Evolutionary conservation across 2,329 filamentous ascomycete genomes (phyloP).

Genomic region (Fusarium dimerum): DNA sequence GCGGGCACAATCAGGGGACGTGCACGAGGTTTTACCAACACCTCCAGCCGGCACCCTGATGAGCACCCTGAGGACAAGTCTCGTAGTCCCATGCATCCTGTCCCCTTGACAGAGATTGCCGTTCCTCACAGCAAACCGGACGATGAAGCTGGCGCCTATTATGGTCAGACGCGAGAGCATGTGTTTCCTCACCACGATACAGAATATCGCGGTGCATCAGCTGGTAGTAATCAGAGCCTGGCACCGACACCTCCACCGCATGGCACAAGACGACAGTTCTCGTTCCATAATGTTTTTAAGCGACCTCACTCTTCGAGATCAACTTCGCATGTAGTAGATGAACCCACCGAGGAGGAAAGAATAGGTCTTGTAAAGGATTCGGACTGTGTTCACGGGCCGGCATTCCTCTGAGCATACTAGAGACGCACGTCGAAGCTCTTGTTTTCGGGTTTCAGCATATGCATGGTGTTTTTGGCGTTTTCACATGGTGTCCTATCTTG

Average conservation of each 20-base stretch:
- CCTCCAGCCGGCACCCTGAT: constrained; percentile 34
- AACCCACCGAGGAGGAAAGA: constrained; percentile 77
- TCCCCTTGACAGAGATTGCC: constrained; percentile 63
- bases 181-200: constrained; percentile 49
- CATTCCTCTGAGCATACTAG: constrained; percentile 21
- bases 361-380: constrained; percentile 76
- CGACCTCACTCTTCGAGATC: constrained; percentile 35
- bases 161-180: constrained; percentile 42
- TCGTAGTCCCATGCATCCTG: constrained; percentile 60
- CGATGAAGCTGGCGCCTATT: constrained; percentile 45
- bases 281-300: constrained; percentile 82
- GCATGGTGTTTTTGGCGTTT: constrained; percentile 27
- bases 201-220: constrained; percentile 50
- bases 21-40: constrained; percentile 35
- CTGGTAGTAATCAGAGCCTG: constrained; percentile 41
- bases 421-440: constrained; percentile 3
- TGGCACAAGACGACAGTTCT: constrained; percentile 76
- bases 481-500: constrained; percentile 5
- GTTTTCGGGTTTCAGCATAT: constrained; percentile 19
- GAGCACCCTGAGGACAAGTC: constrained; percentile 43
- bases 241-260: constrained; percentile 64
- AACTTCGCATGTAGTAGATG: constrained; percentile 19
- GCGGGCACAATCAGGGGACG: constrained; percentile 52
- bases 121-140: constrained; percentile 48
- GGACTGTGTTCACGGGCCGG: constrained; percentile 11